Percentiles rank a stretch among this genome's conserved stretches.
phyloP scores from a whole-genome alignment of 2,329 filamentous ascomycete species.

The Fusarium staphyleae region DNA sequence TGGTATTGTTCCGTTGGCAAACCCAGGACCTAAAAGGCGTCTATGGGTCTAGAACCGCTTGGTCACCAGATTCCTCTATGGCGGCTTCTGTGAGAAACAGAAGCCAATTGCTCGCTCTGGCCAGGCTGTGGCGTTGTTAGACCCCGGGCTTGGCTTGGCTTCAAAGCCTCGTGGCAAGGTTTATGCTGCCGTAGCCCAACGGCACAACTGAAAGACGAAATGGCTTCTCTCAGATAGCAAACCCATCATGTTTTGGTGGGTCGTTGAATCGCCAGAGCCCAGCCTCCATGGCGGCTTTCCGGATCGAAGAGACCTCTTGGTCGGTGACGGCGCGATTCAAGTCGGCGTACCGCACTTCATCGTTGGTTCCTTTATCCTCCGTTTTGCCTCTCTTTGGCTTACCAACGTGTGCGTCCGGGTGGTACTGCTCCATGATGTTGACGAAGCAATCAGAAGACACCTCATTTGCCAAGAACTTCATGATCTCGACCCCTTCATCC shows the following conservation, averaged over 20 bases:
- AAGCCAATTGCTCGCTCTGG: constrained; percentile 15
- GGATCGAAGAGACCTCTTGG: constrained; percentile 71
- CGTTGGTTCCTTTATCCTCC: constrained; percentile 51
- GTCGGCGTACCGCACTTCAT: constrained; percentile 72
- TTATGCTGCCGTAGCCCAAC: constrained; percentile 10
- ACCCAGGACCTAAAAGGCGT: constrained; percentile 13
- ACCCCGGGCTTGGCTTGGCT: constrained; percentile 23
- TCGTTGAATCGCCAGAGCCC: constrained; percentile 85
- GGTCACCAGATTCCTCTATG: constrained; percentile 6
- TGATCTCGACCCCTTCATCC: constrained; percentile 75
- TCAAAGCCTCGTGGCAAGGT: constrained; percentile 16
- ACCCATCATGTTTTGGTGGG: constrained; percentile 59
- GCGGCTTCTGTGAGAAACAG: constrained; percentile 11
- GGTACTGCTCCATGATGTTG: constrained; percentile 90
- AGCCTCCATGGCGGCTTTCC: constrained; percentile 70
- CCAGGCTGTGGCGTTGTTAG: constrained; percentile 27
- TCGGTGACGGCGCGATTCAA: constrained; percentile 71
- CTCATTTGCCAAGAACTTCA: constrained; percentile 76
- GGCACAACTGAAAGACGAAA: constrained; percentile 11
- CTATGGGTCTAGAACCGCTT: constrained; percentile 14
- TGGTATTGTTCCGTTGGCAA: constrained; percentile 24
- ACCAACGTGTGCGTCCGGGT: constrained; percentile 80
- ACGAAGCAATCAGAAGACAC: constrained; percentile 79
- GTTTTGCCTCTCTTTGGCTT: constrained; percentile 58
- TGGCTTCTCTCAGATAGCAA: constrained; percentile 52